These are phyloP conservation scores for Mucor saturninus DNA, from an alignment of 371 early-diverging fungal genomes.

Conservation along the genomic window DNA sequence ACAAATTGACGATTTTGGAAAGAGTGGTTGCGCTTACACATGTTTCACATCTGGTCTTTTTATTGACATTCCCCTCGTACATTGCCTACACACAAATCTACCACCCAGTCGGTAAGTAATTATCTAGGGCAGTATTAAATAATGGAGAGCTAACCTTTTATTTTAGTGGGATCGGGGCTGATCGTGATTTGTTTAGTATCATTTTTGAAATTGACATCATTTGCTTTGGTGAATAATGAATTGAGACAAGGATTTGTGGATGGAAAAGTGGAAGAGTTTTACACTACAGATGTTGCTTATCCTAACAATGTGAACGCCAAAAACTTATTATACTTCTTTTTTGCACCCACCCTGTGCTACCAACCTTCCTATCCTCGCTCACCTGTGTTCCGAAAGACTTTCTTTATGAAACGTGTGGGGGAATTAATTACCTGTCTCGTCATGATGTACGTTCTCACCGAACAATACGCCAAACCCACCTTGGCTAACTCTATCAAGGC, in stretches of 20 bases:
- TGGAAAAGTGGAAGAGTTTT: slow-evolving; percentile 43
- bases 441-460: slow-evolving; percentile 82
- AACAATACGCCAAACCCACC: slow-evolving; percentile 88
- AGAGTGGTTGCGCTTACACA: slow-evolving; percentile 50
- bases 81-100: slow-evolving; percentile 73
- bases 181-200: slow-evolving; percentile 67
- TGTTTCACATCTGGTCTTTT: slow-evolving; percentile 58
- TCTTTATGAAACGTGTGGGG: slow-evolving; percentile 78
- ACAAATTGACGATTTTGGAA: slow-evolving; percentile 41
- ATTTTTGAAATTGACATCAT: slow-evolving; percentile 84
- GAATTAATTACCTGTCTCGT: slow-evolving; percentile 70
- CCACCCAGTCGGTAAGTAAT: slow-evolving; percentile 66
- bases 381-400: slow-evolving; percentile 67
- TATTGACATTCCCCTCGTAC: slow-evolving; percentile 66
- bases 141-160: background rate
- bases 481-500: slow-evolving; percentile 80
- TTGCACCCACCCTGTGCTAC: slow-evolving; percentile 89
- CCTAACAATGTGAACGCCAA: slow-evolving; percentile 74
- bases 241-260: slow-evolving; percentile 55
- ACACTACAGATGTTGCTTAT: slow-evolving; percentile 63
- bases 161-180: slow-evolving; percentile 61
- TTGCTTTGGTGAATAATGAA: slow-evolving; percentile 71
- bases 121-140: no score
- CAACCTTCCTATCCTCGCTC: slow-evolving; percentile 88
- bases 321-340: slow-evolving; percentile 79